phyloP scores from a whole-genome alignment of 306 rosid species.

The Dryas alaskensis region DNA sequence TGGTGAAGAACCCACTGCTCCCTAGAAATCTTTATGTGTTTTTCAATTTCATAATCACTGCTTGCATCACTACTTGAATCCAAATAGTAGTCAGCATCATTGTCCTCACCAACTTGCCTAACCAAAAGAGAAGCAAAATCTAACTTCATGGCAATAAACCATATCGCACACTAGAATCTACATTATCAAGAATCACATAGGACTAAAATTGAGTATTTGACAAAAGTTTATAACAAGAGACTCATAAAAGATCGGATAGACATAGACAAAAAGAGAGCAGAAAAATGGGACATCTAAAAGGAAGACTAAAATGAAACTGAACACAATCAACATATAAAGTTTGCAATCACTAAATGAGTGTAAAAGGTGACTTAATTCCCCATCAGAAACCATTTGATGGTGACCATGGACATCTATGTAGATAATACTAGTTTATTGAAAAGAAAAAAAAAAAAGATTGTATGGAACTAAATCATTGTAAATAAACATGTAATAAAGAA shows the following conservation, averaged over 20 bases:
- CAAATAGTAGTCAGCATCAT: conserved; percentile 53
- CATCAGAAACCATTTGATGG: background rate
- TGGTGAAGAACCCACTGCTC: conserved; percentile 37
- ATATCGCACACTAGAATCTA: background rate
- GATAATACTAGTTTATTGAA: background rate
- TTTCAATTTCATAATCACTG: conserved; percentile 66
- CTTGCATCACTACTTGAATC: conserved; percentile 89
- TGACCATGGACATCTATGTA: background rate
- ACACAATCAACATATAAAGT: background rate
- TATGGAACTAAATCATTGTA: background rate
- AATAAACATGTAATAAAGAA: background rate
- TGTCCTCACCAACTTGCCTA: conserved; percentile 61
- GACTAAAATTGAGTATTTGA: background rate
- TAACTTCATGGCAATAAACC: conserved; percentile 12
- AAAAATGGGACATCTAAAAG: background rate
- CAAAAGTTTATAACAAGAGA: background rate
- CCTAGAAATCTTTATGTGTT: conserved; percentile 23
- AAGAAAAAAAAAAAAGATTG: background rate
- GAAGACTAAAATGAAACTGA: background rate
- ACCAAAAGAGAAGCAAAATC: conserved; percentile 25
- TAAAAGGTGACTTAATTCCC: background rate
- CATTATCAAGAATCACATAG: background rate
- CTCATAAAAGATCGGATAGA: background rate
- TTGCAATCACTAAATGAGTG: background rate
- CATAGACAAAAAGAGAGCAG: background rate